A percentile compares a stretch with the other conserved stretches of the same genome.
Conservation (phyloP, 495 filamentous ascomycete genomes). For the Penicillium crystallinum region DNA sequence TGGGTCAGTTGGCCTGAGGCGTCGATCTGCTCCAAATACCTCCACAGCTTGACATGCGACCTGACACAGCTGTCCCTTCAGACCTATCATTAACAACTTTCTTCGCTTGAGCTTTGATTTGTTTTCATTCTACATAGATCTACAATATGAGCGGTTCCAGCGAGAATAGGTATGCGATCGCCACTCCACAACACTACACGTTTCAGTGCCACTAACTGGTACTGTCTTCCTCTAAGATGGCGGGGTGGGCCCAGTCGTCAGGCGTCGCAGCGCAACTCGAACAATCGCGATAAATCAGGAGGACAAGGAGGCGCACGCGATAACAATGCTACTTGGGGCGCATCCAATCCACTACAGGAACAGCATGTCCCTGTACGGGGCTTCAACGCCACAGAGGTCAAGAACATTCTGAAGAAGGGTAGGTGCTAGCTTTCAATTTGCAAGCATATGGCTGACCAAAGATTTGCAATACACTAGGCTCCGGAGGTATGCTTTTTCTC, state of each 20-base stretch:
- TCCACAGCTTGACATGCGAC: neutral
- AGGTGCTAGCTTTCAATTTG: constrained; percentile 1
- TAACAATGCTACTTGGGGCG: constrained; percentile 27
- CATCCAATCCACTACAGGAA: constrained; percentile 28
- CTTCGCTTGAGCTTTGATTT: neutral
- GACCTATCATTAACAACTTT: neutral
- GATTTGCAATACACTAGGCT: constrained; percentile 15
- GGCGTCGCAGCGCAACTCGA: constrained; percentile 34
- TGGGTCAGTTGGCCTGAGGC: constrained; percentile 18
- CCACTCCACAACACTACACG: neutral
- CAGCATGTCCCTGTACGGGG: constrained; percentile 42
- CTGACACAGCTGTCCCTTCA: constrained; percentile 1
- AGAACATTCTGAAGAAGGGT: constrained; percentile 39
- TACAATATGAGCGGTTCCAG: constrained; percentile 33
- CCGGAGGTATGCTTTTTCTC: constrained; percentile 20
- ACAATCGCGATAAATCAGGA: constrained; percentile 26
- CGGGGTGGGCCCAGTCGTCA: constrained; percentile 42
- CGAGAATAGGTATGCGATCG: constrained; percentile 32
- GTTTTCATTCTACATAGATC: neutral
- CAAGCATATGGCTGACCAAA: constrained; percentile 1
- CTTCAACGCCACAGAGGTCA: constrained; percentile 46
- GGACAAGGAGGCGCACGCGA: constrained; percentile 31
- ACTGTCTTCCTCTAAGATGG: constrained; percentile 27
- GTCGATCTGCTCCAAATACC: constrained; percentile 8
- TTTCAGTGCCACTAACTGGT: constrained; percentile 5